Conservation (phyloP, 2,329 filamentous ascomycete genomes). For the Shiraia bambusicola region DNA sequence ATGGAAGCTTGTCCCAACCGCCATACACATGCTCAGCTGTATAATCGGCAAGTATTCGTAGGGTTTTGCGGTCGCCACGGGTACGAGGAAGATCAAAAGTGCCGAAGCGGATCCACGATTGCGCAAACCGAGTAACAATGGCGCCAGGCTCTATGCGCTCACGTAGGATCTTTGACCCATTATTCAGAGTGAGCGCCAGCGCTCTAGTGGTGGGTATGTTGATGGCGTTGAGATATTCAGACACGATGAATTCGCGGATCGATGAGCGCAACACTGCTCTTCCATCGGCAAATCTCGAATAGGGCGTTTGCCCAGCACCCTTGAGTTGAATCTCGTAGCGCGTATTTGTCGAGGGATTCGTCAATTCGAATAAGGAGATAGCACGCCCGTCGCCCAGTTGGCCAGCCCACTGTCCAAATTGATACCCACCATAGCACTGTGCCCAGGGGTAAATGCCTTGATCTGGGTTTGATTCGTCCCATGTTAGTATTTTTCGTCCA, state of each 20-base stretch:
- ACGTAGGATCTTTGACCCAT: slow-evolving; percentile 62
- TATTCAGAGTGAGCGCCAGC: slow-evolving; percentile 75
- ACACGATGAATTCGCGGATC: slow-evolving; percentile 91
- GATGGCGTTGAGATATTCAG: slow-evolving; percentile 83
- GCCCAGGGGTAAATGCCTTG: slow-evolving; percentile 89
- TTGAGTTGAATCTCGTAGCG: slow-evolving; percentile 93
- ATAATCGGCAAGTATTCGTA: slow-evolving; percentile 76
- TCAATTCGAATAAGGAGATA: slow-evolving; percentile 90
- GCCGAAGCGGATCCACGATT: slow-evolving; percentile 90
- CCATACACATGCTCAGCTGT: slow-evolving; percentile 83
- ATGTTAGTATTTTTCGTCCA: slow-evolving; percentile 80
- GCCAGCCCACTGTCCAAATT: slow-evolving; percentile 82
- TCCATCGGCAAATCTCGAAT: slow-evolving; percentile 94
- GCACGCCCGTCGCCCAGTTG: slow-evolving; percentile 93
- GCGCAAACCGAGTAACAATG: slow-evolving; percentile 87
- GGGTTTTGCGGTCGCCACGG: slow-evolving; percentile 73
- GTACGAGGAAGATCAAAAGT: slow-evolving; percentile 91
- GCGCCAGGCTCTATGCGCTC: slow-evolving; percentile 87
- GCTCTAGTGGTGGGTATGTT: slow-evolving; percentile 85
- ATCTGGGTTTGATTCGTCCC: slow-evolving; percentile 60
- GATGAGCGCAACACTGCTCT: slow-evolving; percentile 90
- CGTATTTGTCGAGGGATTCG: slow-evolving; percentile 67
- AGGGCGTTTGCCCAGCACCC: slow-evolving; percentile 88
- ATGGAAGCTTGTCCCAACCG: slow-evolving; percentile 83
- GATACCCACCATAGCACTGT: slow-evolving; percentile 87